Evolutionary conservation across 1,284 basidiomycete species (phyloP).

Genomic region (Pulveroboletus sp.): DNA sequence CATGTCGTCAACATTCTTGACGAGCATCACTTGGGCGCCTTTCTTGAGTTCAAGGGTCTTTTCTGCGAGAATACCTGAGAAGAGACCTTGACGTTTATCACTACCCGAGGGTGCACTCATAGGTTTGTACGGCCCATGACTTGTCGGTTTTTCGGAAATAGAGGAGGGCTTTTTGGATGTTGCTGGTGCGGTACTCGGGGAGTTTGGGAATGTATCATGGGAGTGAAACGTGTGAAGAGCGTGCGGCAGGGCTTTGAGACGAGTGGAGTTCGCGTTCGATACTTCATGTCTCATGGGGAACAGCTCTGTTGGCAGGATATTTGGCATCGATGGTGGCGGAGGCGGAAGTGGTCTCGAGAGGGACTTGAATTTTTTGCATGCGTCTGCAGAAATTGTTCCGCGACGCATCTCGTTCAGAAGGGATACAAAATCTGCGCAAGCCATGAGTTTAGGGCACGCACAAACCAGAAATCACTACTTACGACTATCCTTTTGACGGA

Average conservation of each 20-base stretch:
- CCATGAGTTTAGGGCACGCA: not conserved
- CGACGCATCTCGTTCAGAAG: slow-evolving; percentile 74
- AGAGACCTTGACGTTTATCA: slow-evolving; percentile 46
- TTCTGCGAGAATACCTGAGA: slow-evolving; percentile 55
- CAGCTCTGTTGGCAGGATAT: slow-evolving; percentile 41
- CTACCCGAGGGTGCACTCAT: slow-evolving; percentile 3
- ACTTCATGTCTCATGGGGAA: slow-evolving; percentile 42
- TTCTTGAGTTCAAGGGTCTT: slow-evolving; percentile 55
- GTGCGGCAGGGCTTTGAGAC: slow-evolving; percentile 36
- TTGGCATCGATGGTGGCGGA: slow-evolving; percentile 28
- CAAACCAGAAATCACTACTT: slow-evolving; percentile 12
- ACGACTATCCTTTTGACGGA: slow-evolving; percentile 58
- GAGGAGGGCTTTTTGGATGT: slow-evolving; percentile 4
- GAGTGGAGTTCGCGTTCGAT: slow-evolving; percentile 37
- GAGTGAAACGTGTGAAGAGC: slow-evolving; percentile 31
- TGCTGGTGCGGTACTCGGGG: not conserved
- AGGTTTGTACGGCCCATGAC: slow-evolving; percentile 14
- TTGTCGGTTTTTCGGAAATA: not conserved
- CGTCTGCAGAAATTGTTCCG: slow-evolving; percentile 44
- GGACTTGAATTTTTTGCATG: slow-evolving; percentile 43
- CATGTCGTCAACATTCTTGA: slow-evolving; percentile 77
- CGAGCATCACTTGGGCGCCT: slow-evolving; percentile 62
- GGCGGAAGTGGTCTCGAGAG: slow-evolving; percentile 42
- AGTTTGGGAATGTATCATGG: slow-evolving; percentile 38
- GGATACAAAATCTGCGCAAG: slow-evolving; percentile 56